phyloP scores from a whole-genome alignment of 352 stramenopile genomes.

The Peronospora destructor region DNA sequence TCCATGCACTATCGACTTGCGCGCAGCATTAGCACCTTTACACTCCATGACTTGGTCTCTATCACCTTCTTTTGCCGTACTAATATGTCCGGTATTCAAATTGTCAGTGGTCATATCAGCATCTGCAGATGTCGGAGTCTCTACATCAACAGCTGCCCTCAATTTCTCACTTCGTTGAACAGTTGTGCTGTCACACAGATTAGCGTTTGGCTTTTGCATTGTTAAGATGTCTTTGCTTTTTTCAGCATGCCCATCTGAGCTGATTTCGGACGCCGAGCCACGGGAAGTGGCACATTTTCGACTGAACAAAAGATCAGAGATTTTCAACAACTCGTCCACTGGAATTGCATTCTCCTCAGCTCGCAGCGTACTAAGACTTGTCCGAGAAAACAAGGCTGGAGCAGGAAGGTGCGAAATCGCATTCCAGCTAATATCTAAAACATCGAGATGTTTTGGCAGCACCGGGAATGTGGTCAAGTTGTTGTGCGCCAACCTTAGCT shows the following conservation, averaged over 20 bases:
- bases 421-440: slow-evolving; percentile 45
- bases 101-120: neutral
- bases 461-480: slow-evolving; percentile 35
- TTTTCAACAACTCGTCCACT: slow-evolving; percentile 10
- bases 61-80: neutral
- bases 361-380: slow-evolving; percentile 12
- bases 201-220: neutral
- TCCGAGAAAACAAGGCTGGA: slow-evolving; percentile 2
- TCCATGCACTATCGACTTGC: slow-evolving; percentile 1
- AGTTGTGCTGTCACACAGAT: neutral
- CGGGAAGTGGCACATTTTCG: neutral
- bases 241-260: neutral
- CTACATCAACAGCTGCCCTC: neutral
- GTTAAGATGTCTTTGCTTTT: neutral
- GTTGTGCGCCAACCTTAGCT: slow-evolving; percentile 50
- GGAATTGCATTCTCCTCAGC: slow-evolving; percentile 27
- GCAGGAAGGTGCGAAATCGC: slow-evolving; percentile 15
- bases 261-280: neutral
- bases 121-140: neutral
- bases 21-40: neutral
- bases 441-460: slow-evolving; percentile 24
- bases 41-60: slow-evolving; percentile 8
- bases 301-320: slow-evolving; percentile 16
- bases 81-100: neutral
- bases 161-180: neutral